phyloP scores from a whole-genome alignment of 2,329 filamentous ascomycete species.

The Ophiosphaerella korrae region DNA sequence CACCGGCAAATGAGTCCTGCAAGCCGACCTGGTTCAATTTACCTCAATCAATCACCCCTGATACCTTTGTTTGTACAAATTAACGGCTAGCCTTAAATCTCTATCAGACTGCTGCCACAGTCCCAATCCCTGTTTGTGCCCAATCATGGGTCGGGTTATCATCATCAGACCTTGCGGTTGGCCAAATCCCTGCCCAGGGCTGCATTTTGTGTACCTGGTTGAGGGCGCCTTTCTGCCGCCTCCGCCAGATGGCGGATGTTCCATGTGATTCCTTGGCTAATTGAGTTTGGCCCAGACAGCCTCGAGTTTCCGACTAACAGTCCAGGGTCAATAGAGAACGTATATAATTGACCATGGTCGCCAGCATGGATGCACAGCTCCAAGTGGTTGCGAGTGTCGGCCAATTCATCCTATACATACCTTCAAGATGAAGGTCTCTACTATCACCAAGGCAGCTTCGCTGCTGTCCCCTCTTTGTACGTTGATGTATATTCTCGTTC shows the following conservation, averaged over 20 bases:
- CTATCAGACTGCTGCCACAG: slow-evolving; percentile 17
- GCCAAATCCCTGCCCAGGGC: slow-evolving; percentile 17
- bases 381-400: slow-evolving; percentile 29
- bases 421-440: slow-evolving; percentile 43
- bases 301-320: slow-evolving; percentile 12
- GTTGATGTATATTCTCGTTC: slow-evolving; percentile 6
- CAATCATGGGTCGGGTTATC: slow-evolving; percentile 30
- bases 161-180: slow-evolving; percentile 33
- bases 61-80: slow-evolving; percentile 35
- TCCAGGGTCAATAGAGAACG: slow-evolving; percentile 29
- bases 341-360: slow-evolving; percentile 35
- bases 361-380: slow-evolving; percentile 25
- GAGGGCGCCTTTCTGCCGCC: slow-evolving; percentile 24
- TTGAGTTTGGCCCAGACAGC: slow-evolving; percentile 22
- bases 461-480: slow-evolving; percentile 45
- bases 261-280: slow-evolving; percentile 28
- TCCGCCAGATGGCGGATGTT: slow-evolving; percentile 11
- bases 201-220: slow-evolving; percentile 36
- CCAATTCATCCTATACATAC: slow-evolving; percentile 21
- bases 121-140: slow-evolving; percentile 18
- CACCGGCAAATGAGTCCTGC: slow-evolving; percentile 34
- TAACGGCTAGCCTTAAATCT: slow-evolving; percentile 33
- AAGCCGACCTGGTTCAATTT: slow-evolving; percentile 44
- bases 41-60: slow-evolving; percentile 42
- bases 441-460: slow-evolving; percentile 42